Evolutionary conservation across 148 eudicot genomes (phyloP).

Genomic region (Vaccinium macrocarpon): DNA sequence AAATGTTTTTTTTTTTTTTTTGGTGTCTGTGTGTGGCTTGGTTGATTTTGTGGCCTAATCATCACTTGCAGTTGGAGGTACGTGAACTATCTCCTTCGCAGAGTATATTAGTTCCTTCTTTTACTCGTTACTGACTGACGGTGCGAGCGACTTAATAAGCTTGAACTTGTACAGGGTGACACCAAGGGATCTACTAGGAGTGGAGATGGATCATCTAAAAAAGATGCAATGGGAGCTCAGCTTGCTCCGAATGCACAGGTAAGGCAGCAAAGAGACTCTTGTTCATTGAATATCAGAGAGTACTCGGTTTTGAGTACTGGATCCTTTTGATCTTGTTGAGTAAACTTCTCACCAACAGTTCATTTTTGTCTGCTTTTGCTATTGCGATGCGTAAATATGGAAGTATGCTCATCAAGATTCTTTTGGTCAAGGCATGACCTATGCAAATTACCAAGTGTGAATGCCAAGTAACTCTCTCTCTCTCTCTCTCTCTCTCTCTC

Average conservation of each 20-base stretch:
- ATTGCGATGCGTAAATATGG: conserved; percentile 19
- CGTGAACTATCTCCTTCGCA: not conserved
- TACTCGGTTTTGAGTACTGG: not conserved
- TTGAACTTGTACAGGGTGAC: conserved; percentile 60
- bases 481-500: conserved; percentile 17
- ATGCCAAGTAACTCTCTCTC: conserved; percentile 25
- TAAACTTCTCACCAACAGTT: not conserved
- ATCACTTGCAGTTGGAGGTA: conserved; percentile 67
- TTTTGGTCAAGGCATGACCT: conserved; percentile 61
- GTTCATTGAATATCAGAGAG: not conserved
- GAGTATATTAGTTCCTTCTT: not conserved
- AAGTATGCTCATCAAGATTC: conserved; percentile 83
- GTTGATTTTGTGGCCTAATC: conserved; percentile 13
- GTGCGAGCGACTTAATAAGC: not conserved
- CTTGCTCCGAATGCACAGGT: conserved; percentile 61
- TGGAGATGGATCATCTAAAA: conserved; percentile 58
- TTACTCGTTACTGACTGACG: not conserved
- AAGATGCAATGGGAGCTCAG: conserved; percentile 53
- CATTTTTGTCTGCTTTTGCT: not conserved
- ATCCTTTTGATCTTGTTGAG: not conserved
- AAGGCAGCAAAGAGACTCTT: not conserved
- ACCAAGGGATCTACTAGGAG: conserved; percentile 80
- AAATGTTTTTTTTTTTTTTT: not conserved
- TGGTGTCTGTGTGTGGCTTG: not conserved
- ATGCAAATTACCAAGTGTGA: conserved; percentile 58